Evolutionary conservation across 176 grass and related monocot genomes (phyloP).

Genomic region (Dendrocalamus sinicus): DNA sequence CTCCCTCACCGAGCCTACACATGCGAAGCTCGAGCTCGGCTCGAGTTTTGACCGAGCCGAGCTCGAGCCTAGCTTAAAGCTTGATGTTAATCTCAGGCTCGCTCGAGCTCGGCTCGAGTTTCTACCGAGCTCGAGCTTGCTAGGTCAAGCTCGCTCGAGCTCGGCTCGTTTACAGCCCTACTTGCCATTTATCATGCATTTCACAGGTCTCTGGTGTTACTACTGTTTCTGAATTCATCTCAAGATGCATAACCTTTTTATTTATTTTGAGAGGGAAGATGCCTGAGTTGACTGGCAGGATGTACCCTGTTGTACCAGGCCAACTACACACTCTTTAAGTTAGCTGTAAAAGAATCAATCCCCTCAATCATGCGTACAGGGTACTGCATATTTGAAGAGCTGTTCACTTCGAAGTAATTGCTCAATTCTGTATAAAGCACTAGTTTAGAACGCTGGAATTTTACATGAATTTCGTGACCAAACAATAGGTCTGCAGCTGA

Average conservation of each 20-base stretch:
- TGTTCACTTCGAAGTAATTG: neutral
- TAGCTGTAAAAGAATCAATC: constrained; percentile 9
- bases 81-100: too few relatives aligned
- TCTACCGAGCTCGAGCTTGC: too few relatives aligned
- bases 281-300: neutral
- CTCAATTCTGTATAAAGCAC: neutral
- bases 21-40: too few relatives aligned
- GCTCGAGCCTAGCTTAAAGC: too few relatives aligned
- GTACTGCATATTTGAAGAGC: neutral
- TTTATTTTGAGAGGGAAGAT: neutral
- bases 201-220: neutral
- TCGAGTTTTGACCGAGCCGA: too few relatives aligned
- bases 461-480: neutral
- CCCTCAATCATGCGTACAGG: neutral
- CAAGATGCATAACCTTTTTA: neutral
- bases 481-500: neutral
- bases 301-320: neutral
- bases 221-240: neutral
- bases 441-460: neutral
- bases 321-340: neutral
- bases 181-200: neutral
- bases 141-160: too few relatives aligned
- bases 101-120: too few relatives aligned
- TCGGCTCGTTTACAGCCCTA: too few relatives aligned
- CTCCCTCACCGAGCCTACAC: too few relatives aligned